These are phyloP conservation scores for Fraxinus pennsylvanica DNA, from an alignment of 257 asterid genomes.

Conservation along the genomic window DNA sequence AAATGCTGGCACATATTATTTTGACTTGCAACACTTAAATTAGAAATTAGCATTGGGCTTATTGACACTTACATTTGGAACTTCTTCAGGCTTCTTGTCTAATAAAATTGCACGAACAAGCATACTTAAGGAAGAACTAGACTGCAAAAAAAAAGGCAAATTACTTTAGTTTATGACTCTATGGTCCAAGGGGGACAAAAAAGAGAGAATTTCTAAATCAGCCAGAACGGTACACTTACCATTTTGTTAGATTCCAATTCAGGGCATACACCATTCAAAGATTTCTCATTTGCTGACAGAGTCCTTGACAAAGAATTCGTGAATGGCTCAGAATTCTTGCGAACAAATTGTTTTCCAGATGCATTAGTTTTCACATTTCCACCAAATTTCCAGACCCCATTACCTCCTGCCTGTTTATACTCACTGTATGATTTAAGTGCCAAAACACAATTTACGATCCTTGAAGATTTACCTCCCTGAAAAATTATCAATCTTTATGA, in stretches of 20 bases:
- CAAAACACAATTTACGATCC: constrained; percentile 85
- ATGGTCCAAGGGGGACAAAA: constrained; percentile 17
- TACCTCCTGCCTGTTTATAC: constrained; percentile 80
- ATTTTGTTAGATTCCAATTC: constrained; percentile 50
- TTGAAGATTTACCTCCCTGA: constrained; percentile 95
- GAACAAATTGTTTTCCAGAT: constrained; percentile 73
- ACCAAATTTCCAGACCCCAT: constrained; percentile 86
- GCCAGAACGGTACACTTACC: constrained; percentile 46
- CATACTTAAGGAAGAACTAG: constrained; percentile 68
- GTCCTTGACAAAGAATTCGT: constrained; percentile 59
- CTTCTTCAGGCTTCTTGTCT: constrained; percentile 91
- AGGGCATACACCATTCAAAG: constrained; percentile 35
- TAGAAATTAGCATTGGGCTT: constrained; percentile 1
- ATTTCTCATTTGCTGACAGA: constrained; percentile 53
- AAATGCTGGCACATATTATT: not conserved
- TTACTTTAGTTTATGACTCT: constrained; percentile 6
- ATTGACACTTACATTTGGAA: constrained; percentile 68
- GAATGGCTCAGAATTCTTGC: constrained; percentile 90
- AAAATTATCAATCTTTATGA: constrained; percentile 14
- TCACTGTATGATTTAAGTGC: constrained; percentile 82
- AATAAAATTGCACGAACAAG: constrained; percentile 73
- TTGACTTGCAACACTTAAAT: not conserved
- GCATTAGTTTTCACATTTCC: constrained; percentile 68
- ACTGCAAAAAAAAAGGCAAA: constrained; percentile 44
- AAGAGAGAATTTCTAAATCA: constrained; percentile 6